Base-by-base conservation (phyloP, 2,329 filamentous ascomycete species). In the Colletotrichum tropicicola region DNA sequence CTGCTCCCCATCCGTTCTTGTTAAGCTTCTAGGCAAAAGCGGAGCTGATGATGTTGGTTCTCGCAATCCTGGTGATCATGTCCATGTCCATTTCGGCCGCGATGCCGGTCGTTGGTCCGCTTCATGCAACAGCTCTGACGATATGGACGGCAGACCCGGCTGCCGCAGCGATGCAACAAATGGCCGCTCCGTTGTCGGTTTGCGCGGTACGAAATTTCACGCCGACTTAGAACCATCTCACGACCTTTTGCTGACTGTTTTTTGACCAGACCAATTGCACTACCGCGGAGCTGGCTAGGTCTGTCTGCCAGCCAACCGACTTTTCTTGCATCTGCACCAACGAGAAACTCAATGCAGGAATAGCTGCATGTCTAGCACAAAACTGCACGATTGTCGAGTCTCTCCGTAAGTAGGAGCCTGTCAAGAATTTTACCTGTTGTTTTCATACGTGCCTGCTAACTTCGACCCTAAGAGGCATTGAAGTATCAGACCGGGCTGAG, bases 321-420 rank as follows among this genome's bases (percentile, higher is more conserved):
- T 30, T 47, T 5, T 10, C 30, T 6, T 63, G 59, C n/a, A 63
- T 63, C 8, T 63, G 59, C 30, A 39, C 39, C 5, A 41, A 59
- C 35, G 37, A 52, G 21, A n/a, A 39, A 6, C 54, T 63, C 1
- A 59, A 63, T 10, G 21, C 13, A n/a, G 55, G 10, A 2, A 63
- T 63, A 12, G 47, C 32, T 27, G 17, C 15, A 13, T 63, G 59
- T 21, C 12, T 63, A 13, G 30, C 10, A 15, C 59, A 58, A 13
- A 52, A 59, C 5, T 63, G 59, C 39, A 63, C 54, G 8, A 23
- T 63, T 12, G 5, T 51, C 10, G 59, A 59, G 32, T 59, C 59
- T 41, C 47, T 59, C 15, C 37, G 60, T 63, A 17, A 39, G 54
- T 57, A 8, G 4, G 6, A 15, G 5, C 39, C 13, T 15, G 30